A percentile compares a stretch with the other conserved stretches of the same genome.
Conservation (phyloP, 371 early-diverging fungal genomes). For the Dichotomocladium elegans region DNA sequence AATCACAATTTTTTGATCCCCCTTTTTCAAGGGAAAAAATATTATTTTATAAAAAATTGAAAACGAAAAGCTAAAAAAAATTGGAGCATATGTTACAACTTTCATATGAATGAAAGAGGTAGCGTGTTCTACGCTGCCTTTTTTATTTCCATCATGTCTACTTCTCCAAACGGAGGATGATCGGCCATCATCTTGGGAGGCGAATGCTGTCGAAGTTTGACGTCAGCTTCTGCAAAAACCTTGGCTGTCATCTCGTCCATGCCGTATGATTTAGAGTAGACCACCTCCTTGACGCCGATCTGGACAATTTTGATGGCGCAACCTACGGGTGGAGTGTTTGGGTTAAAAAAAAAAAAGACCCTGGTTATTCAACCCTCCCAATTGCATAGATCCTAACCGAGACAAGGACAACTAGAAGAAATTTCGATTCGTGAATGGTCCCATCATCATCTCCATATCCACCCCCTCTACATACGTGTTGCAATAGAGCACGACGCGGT, state of each 20-base stretch:
- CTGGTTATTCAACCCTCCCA: background rate
- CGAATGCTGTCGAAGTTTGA: slow-evolving; percentile 76
- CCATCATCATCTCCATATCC: background rate
- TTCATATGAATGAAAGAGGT: background rate
- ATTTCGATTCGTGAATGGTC: too few species aligned
- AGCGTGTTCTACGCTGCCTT: background rate
- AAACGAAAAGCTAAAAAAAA: slow-evolving; percentile 4
- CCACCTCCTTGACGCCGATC: slow-evolving; percentile 88
- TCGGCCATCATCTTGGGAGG: slow-evolving; percentile 46
- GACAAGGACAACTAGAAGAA: slow-evolving; percentile 60
- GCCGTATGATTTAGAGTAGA: slow-evolving; percentile 83
- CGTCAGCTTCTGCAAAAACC: slow-evolving; percentile 78
- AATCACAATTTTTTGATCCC: slow-evolving; percentile 39
- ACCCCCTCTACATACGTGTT: slow-evolving; percentile 61
- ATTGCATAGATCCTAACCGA: slow-evolving; percentile 45
- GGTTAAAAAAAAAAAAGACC: slow-evolving; percentile 20
- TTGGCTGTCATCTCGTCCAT: slow-evolving; percentile 85
- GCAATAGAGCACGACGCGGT: slow-evolving; percentile 80
- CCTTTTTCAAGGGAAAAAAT: background rate
- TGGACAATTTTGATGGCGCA: slow-evolving; percentile 98
- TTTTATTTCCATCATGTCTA: background rate
- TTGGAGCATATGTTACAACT: background rate
- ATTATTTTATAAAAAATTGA: background rate
- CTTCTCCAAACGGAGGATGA: background rate
- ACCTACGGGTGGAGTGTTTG: slow-evolving; percentile 44